Base-by-base conservation (phyloP, 148 eudicot species). In the Heliosperma pusillum region DNA sequence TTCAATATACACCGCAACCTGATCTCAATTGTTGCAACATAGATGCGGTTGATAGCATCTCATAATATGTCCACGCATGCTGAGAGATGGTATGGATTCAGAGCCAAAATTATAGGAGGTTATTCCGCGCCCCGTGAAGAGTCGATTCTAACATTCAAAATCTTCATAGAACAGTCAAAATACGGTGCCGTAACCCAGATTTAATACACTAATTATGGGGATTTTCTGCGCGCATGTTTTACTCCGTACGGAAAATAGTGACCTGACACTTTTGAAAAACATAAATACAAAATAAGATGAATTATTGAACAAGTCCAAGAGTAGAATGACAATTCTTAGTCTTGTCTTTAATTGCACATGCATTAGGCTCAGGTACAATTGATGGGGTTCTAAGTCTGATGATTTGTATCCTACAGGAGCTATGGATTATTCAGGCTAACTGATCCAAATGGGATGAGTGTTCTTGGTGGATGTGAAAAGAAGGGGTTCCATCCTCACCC, bases 351-450 rank as follows among this genome's bases (percentile, higher is more conserved):
- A 13, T 40, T 6, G 42, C 42, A 36, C 42, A 36, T 36, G 42
- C 42, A 36, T 36, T 36, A 36, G 10, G 42, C 7, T 36, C 0
- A 36, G 42, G 42, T 36, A 36, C 42, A 36, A 36, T 36, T 36
- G 42, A 36, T 36, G 42, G 42, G 42, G 42, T 36, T 20, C 74
- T 59, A 59, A 79, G 36, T 50, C 63, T 73, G 74, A 20, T 56
- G 17, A 74, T 50, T 81, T 53, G 67, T 77, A 52, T 69, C 44
- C 63, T 53, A 60, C 88, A 89, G 91, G 88, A 76, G 75, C 81
- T 80, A 88, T 16, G 92, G 93, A 30, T 79, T 89, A 77, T 89
- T 89, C 72, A 76, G 88, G 82, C 79, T 91, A 25, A 81, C 90
- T 2, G 91, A 87, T 6, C 87, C 91, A 0, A 71, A 68, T 62